Base-by-base conservation (phyloP, 2,329 filamentous ascomycete genomes). In the Botrytis medusae region DNA sequence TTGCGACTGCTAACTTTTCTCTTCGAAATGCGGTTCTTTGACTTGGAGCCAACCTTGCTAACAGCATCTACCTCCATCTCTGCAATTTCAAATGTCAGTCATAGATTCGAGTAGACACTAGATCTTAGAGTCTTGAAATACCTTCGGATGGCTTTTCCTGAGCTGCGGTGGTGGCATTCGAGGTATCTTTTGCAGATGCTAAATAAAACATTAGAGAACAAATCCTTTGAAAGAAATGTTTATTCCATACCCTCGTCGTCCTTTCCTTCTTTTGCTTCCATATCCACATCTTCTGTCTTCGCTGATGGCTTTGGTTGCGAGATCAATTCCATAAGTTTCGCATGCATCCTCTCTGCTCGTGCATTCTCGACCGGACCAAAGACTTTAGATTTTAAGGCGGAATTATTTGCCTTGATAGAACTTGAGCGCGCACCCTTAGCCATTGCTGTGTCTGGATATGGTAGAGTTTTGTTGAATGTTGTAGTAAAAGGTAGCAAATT, bases 401-500 rank as follows among this genome's bases (percentile, higher is more conserved):
- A 87, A 84, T 94, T 94, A 86, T 98, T 98, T 80, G 87, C 87
- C 86, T 98, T 98, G 79, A 87, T 90, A 77, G 88, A 86, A 81
- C 92, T 97, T 77, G 95, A 89, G 82, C 95, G 88, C 75, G 92
- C 86, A 81, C 93, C 92, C 83, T 97, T 98, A 37, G 95, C 95
- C 95, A 98, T 98, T 78, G 72, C 87, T 81, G 25, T 16, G 25
- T 54, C 6, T n/a, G 29, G 12, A 34, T n/a, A 29, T 12, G 48
- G 61, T 46, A 34, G n/a, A 20, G 40, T 46, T 22, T 16, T 46
- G 9, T 42, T 42, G 34, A 25, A 57, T 9, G n/a, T 29, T 29
- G 29, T 34, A n/a, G 34, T 22, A 48, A 22, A 48, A 34, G 22
- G 29, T 14, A 64, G 18, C 22, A 37, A n/a, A 40, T 29, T 37